These are phyloP conservation scores for Pichia sp. DNA, from an alignment of 1,139 yeast genomes.

Conservation along the genomic window DNA sequence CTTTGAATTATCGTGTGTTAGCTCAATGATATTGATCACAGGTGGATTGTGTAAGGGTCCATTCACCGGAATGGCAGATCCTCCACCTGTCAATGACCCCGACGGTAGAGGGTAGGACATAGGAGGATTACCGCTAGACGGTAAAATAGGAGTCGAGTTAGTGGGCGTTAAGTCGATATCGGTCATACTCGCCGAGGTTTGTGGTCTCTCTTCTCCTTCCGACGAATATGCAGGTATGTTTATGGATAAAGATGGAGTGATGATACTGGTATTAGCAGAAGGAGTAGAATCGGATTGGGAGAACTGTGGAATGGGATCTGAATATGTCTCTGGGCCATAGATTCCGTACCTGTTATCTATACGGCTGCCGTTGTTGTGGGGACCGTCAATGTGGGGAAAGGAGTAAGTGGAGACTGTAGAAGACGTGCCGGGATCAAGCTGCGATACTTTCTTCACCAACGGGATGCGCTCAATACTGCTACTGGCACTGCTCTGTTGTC, in stretches of 20 bases:
- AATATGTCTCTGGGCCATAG: too few relatives aligned
- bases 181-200: too few relatives aligned
- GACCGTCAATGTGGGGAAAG: not conserved
- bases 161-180: not conserved
- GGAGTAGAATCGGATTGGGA: too few relatives aligned
- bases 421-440: conserved; percentile 8
- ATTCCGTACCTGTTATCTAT: too few relatives aligned
- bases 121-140: not conserved
- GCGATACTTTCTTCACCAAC: conserved; percentile 1
- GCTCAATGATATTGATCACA: conserved; percentile 2
- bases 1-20: not conserved
- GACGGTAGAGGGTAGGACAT: not conserved
- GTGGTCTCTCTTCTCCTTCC: too few relatives aligned
- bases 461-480: not conserved
- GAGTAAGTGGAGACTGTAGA: conserved; percentile 3
- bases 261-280: too few relatives aligned
- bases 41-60: not conserved
- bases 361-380: not conserved
- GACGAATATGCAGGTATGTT: too few relatives aligned
- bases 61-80: not conserved
- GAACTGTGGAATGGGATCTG: too few relatives aligned
- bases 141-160: not conserved
- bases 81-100: not conserved
- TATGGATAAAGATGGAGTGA: too few relatives aligned
- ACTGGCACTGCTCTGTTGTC: conserved; percentile 1